Conservation (phyloP, 2,329 filamentous ascomycete genomes). For the Myriosclerotinia duriaeana region DNA sequence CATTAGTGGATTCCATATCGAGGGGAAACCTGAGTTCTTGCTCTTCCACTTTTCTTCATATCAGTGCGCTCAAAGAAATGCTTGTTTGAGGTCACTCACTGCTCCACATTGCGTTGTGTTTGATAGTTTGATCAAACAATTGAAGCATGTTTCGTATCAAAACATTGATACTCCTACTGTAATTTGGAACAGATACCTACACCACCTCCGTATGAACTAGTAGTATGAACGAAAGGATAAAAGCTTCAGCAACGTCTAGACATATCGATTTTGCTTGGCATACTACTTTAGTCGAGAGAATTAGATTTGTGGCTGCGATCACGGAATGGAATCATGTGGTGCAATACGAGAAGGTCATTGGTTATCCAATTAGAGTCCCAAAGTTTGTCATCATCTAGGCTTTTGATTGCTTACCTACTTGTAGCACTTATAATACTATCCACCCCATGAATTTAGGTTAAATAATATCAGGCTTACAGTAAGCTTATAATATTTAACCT, state of each 20-base stretch:
- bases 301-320: not conserved
- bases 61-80: not conserved
- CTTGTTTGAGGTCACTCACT: not conserved
- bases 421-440: too few relatives aligned
- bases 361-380: not conserved
- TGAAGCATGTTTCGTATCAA: not conserved
- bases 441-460: too few relatives aligned
- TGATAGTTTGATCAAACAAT: not conserved
- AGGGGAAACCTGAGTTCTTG: not conserved
- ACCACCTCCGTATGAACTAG: too few relatives aligned
- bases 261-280: conserved; percentile 1
- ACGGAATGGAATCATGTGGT: conserved; percentile 2
- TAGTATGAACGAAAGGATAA: not conserved
- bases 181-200: not conserved
- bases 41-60: conserved; percentile 9
- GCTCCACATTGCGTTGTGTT: not conserved
- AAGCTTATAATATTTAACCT: too few relatives aligned
- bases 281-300: not conserved
- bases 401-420: not conserved
- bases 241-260: not conserved
- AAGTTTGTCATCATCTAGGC: not conserved
- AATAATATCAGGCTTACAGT: too few relatives aligned
- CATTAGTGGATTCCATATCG: not conserved
- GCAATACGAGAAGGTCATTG: not conserved
- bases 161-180: not conserved